Percentiles rank a stretch among this genome's conserved stretches.
These are phyloP conservation scores for Nymphaea thermarum DNA, from an alignment of 164 flowering plant species.

Conservation along the genomic window DNA sequence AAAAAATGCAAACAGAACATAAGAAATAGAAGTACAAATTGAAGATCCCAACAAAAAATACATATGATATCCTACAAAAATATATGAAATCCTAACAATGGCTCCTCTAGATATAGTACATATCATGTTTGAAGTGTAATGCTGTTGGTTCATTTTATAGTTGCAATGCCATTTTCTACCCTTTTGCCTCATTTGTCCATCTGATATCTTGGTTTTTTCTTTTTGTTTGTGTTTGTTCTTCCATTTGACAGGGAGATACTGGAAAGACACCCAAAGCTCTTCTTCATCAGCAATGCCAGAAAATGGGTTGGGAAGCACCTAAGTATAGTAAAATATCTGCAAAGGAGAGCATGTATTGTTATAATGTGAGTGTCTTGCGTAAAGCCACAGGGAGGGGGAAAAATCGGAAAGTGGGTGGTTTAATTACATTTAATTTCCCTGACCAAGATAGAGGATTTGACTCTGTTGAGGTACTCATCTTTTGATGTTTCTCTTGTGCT, in stretches of 20 bases:
- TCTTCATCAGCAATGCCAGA: slow-evolving; percentile 84
- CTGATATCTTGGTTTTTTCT: too few species aligned
- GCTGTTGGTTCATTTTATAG: too few species aligned
- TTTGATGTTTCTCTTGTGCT: too few species aligned
- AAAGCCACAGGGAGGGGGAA: slow-evolving; percentile 91
- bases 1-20: too few species aligned
- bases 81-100: too few species aligned
- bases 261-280: slow-evolving; percentile 76
- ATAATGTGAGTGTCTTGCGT: slow-evolving; percentile 65
- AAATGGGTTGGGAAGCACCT: slow-evolving; percentile 90
- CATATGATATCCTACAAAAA: too few species aligned
- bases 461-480: slow-evolving; percentile 56
- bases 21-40: too few species aligned
- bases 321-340: slow-evolving; percentile 48
- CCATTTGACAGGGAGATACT: slow-evolving; percentile 59
- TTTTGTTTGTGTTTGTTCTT: slow-evolving; percentile 3
- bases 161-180: too few species aligned
- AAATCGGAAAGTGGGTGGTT: slow-evolving; percentile 83
- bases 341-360: slow-evolving; percentile 26
- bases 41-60: too few species aligned
- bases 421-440: slow-evolving; percentile 71
- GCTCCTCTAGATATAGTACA: too few species aligned
- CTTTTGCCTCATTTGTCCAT: too few species aligned
- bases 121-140: not conserved
- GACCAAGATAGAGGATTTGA: slow-evolving; percentile 30